Percentiles rank a stretch among this genome's conserved stretches.
These are phyloP conservation scores for Tulasnella sp. DNA, from an alignment of 768 basidiomycete species.

Conservation along the genomic window DNA sequence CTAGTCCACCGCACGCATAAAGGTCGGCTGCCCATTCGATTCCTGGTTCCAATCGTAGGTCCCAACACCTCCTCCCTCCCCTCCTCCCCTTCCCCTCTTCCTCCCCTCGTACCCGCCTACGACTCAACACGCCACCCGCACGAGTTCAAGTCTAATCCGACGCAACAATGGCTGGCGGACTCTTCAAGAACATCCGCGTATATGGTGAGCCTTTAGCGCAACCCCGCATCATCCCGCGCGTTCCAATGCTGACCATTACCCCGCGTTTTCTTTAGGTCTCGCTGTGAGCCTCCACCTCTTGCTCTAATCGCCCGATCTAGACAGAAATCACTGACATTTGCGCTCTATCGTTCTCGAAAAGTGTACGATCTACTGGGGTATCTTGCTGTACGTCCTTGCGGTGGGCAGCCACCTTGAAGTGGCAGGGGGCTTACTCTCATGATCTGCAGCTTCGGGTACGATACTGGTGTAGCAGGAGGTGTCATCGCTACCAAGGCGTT, in stretches of 20 bases:
- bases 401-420: background rate
- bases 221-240: background rate
- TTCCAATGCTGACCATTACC: slow-evolving; percentile 7
- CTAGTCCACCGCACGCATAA: background rate
- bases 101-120: background rate
- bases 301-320: background rate
- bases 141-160: background rate
- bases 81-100: background rate
- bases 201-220: background rate
- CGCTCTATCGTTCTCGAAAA: background rate
- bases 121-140: background rate
- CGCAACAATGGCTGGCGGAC: background rate
- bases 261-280: slow-evolving; percentile 10
- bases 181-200: slow-evolving; percentile 21
- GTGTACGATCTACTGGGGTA: slow-evolving; percentile 27
- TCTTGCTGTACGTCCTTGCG: slow-evolving; percentile 17
- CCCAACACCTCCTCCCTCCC: background rate
- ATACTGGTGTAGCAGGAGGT: slow-evolving; percentile 62
- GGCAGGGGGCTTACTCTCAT: background rate
- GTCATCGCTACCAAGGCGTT: slow-evolving; percentile 65
- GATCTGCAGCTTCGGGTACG: slow-evolving; percentile 20
- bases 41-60: background rate
- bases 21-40: slow-evolving; percentile 9
- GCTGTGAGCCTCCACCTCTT: background rate
- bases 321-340: background rate